Conservation (phyloP, 345 rosid genomes). For the Trapa bicornis region DNA sequence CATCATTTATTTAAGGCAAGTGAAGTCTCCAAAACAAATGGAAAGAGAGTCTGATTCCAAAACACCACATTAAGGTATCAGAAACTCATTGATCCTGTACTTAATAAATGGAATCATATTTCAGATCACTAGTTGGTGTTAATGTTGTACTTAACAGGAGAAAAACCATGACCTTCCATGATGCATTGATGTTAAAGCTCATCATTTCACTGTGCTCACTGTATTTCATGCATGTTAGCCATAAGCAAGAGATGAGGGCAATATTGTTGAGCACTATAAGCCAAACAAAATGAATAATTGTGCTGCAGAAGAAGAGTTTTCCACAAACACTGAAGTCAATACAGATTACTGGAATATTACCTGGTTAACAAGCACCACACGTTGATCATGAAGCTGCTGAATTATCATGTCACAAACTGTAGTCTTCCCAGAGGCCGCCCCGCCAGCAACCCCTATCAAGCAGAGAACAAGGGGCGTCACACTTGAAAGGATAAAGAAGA, state of each 20-base stretch:
- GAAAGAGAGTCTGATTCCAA: too few species aligned
- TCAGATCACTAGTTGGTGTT: background rate
- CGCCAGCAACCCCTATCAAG: constrained; percentile 83
- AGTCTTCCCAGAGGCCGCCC: constrained; percentile 97
- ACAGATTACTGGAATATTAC: constrained; percentile 16
- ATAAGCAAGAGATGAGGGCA: too few species aligned
- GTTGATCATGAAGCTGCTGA: constrained; percentile 98
- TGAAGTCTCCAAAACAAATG: too few species aligned
- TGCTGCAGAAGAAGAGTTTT: too few species aligned
- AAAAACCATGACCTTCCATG: too few species aligned
- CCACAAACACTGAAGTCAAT: too few species aligned
- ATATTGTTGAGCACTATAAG: too few species aligned
- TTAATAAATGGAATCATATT: background rate
- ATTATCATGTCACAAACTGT: constrained; percentile 98
- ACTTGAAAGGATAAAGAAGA: background rate
- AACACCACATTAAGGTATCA: background rate
- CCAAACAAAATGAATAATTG: too few species aligned
- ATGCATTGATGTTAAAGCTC: too few species aligned
- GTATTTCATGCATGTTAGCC: too few species aligned
- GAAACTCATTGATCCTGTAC: background rate
- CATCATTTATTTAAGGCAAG: too few species aligned
- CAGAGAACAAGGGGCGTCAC: background rate
- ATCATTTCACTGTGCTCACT: too few species aligned
- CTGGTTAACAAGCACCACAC: constrained; percentile 94
- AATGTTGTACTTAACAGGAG: background rate